Conservation (phyloP, 2,329 filamentous ascomycete genomes). For the Pestalotiopsis sp. region DNA sequence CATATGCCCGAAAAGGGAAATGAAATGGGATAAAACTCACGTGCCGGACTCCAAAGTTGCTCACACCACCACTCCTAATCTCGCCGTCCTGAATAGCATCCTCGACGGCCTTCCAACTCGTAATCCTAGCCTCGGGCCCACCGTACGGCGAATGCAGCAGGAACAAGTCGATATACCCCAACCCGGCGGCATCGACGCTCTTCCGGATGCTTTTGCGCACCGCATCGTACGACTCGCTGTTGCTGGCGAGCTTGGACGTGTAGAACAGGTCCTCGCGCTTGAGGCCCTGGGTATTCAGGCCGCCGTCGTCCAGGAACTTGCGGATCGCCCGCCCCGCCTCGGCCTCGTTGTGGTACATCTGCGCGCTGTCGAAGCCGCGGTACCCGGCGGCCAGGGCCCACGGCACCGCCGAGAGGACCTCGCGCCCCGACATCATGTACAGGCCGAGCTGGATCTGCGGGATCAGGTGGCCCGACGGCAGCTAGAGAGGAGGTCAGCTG, state of each 20-base stretch:
- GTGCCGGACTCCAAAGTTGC: conserved; percentile 77
- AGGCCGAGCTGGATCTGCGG: conserved; percentile 75
- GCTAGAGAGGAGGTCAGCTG: conserved; percentile 34
- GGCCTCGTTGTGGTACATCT: conserved; percentile 68
- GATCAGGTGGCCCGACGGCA: conserved; percentile 67
- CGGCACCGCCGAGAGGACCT: conserved; percentile 59
- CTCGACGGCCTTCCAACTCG: conserved; percentile 76
- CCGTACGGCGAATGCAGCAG: conserved; percentile 80
- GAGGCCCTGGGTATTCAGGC: conserved; percentile 49
- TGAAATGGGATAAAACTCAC: conserved; percentile 40
- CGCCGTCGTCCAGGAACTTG: conserved; percentile 50
- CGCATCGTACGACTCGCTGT: conserved; percentile 64
- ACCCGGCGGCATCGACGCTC: conserved; percentile 64
- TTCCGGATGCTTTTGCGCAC: conserved; percentile 67
- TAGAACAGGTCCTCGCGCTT: conserved; percentile 74
- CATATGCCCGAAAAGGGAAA: rapidly evolving
- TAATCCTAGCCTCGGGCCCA: conserved; percentile 65
- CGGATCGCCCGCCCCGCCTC: conserved; percentile 68
- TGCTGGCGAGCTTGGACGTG: conserved; percentile 76
- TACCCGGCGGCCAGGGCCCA: conserved; percentile 58
- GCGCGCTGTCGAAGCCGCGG: conserved; percentile 53
- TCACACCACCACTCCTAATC: conserved; percentile 71
- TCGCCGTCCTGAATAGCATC: conserved; percentile 75
- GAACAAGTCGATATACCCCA: conserved; percentile 80
- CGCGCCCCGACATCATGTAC: conserved; percentile 67